Base-by-base conservation (phyloP, 352 stramenopile species). In the Peronospora belbahrii region DNA sequence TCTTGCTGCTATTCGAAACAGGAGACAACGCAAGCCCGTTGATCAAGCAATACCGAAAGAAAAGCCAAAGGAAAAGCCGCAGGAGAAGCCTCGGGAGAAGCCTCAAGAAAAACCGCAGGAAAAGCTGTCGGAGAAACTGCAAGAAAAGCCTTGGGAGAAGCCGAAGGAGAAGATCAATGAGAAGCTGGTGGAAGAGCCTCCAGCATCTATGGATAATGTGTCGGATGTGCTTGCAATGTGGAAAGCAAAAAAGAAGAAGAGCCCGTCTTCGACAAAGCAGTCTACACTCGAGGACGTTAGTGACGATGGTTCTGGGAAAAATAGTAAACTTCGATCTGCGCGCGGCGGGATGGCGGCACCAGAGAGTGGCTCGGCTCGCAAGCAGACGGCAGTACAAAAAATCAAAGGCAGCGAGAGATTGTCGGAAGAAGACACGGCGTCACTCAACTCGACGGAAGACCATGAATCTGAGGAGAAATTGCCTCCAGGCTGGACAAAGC, bases 401-500 rank as follows among this genome's bases (percentile, higher is more conserved):
- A 74, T 65, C 37, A 56, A 58, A 33, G 58, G 59, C n/a, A 61
- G 31, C 28, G 38, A 68, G 27, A 52, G 51, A 47, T 62, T 52
- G 43, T 78, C 68, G 19, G 70, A 82, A 39, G 64, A 82, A 60
- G 66, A 81, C 55, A 70, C 61, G 3, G 58, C 56, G 28, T 76
- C 66, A 9, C 39, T 71, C 18, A 42, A 55, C 20, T 70, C 52
- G 20, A 67, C 61, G 4, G 69, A 74, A 20, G 65, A 76, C 11
- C 40, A 59, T 8, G 50, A 46, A 7, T 63, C 56, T 2, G 53
- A 40, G 0, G 65, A 74, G 48, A 60, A 62, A 14, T 43, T 76
- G 15, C 70, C 57, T 31, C 62, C 42, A 2, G 73, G 73, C 11
- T 92, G 80, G 80, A 75, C 55, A 4, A 74, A 74, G 39, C 64